Evolutionary conservation across 2,329 filamentous ascomycete species (phyloP), one percentile per base, ranked within the genome.

Genomic region (Sphaerulina musiva): DNA sequence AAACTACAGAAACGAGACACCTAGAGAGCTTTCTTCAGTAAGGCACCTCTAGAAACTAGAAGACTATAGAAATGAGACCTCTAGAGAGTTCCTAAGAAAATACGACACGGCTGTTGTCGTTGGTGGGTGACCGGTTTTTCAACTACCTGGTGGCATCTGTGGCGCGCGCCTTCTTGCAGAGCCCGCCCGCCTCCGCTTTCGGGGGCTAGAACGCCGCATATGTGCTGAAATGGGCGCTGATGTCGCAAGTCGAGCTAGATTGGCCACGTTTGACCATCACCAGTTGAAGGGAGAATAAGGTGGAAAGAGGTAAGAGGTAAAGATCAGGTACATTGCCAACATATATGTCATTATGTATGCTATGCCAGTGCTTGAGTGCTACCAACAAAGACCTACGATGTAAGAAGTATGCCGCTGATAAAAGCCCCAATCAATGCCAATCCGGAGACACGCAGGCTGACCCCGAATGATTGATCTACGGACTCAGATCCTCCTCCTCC

Each of bases 171-270:
- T 49, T 60, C 11, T 34, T 60, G 32, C 56, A 54, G 10, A 54
- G 50, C 6, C 58, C 58, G 10, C 44, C 50, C 41, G 48, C 39
- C 29, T 58, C 52, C 26, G 26, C 58, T 4, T 40, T 41, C 53
- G 2, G 61, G 68, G 47, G 64, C 63, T 6, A 60, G 59, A 10
- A 58, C 0, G 20, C 71, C 1, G 70, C 71, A 0, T 70, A 70
- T 34, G 48, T 68, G 10, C 43, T 74, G 29, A 66, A 70, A 8
- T 49, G 62, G 26, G 61, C 59, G 14, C 57, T 74, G 17, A 73
- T 74, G 64, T 71, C 72, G 10, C 72, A 74, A 39, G 55, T 59
- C 2, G 51, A 54, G 9, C 55, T 63, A 6, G 53, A 60, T 45
- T 38, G 58, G 40, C 50, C 51, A n/a, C n/a, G n/a, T n/a, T n/a